A percentile compares a stretch with the other conserved stretches of the same genome.
Evolutionary conservation across 73 alveolate species (phyloP).

Genomic region (Tetrahymena elliotti): DNA sequence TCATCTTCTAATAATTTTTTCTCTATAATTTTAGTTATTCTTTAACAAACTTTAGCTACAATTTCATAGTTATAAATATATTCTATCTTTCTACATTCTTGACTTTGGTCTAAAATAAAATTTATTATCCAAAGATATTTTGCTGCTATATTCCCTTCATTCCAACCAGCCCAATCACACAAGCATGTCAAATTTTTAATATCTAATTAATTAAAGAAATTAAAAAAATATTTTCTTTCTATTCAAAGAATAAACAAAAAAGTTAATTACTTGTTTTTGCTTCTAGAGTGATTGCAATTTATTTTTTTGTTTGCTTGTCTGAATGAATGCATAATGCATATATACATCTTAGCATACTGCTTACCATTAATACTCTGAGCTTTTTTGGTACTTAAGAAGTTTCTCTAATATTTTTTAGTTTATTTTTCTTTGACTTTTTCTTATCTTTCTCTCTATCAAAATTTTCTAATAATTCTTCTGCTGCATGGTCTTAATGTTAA

Average conservation of each 20-base stretch:
- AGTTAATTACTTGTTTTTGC: slow-evolving; percentile 57
- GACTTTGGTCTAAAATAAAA: slow-evolving; percentile 19
- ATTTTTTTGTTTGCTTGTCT: background rate
- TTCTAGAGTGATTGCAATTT: slow-evolving; percentile 39
- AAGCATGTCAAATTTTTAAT: slow-evolving; percentile 57
- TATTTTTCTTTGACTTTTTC: background rate
- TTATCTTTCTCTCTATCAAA: background rate
- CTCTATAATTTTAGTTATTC: slow-evolving; percentile 25
- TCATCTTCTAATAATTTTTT: slow-evolving; percentile 32
- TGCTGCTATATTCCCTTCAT: slow-evolving; percentile 61
- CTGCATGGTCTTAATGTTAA: background rate
- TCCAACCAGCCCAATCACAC: slow-evolving; percentile 85
- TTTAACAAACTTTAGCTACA: slow-evolving; percentile 32
- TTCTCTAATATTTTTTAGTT: background rate
- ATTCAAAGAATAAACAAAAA: slow-evolving; percentile 29
- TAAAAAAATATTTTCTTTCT: slow-evolving; percentile 36
- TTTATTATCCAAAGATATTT: slow-evolving; percentile 67
- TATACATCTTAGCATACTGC: background rate
- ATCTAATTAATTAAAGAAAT: slow-evolving; percentile 22
- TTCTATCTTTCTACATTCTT: slow-evolving; percentile 4
- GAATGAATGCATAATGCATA: background rate
- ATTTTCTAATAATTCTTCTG: background rate
- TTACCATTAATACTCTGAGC: background rate
- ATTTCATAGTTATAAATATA: slow-evolving; percentile 25
- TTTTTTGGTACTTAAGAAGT: background rate